phyloP scores from a whole-genome alignment of 495 filamentous ascomycete species.

The Penicillium turbatum region DNA sequence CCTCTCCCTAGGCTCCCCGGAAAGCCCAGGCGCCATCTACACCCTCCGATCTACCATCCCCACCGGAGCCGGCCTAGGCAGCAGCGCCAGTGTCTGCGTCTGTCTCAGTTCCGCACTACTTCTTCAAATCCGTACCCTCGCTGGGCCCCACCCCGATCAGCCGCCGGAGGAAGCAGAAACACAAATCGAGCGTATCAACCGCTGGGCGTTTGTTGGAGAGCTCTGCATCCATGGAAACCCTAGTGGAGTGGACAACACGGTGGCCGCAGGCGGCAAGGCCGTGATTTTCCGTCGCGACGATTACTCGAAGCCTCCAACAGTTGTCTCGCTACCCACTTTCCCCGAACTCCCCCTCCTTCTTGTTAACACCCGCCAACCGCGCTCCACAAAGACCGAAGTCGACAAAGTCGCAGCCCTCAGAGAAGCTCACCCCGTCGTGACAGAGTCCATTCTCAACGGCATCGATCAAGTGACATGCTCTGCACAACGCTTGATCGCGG shows the following conservation, averaged over 20 bases:
- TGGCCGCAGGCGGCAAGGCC: constrained; percentile 84
- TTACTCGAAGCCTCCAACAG: constrained; percentile 68
- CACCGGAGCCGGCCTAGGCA: constrained; percentile 85
- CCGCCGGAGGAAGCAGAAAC: constrained; percentile 70
- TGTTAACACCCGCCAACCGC: constrained; percentile 78
- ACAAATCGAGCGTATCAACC: constrained; percentile 90
- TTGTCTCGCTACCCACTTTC: constrained; percentile 76
- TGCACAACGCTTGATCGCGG: constrained; percentile 64
- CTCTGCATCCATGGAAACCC: constrained; percentile 97
- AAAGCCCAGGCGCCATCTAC: constrained; percentile 77
- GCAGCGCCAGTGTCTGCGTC: constrained; percentile 86
- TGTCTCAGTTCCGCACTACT: constrained; percentile 85
- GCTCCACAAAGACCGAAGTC: constrained; percentile 78
- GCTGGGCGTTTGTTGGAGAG: constrained; percentile 95
- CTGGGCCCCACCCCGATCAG: constrained; percentile 87
- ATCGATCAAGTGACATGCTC: constrained; percentile 77
- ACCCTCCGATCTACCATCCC: constrained; percentile 92
- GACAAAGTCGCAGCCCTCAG: constrained; percentile 76
- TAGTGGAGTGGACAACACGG: constrained; percentile 97
- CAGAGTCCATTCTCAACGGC: constrained; percentile 71
- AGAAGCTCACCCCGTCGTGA: constrained; percentile 63
- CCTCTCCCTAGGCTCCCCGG: constrained; percentile 73
- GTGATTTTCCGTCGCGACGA: constrained; percentile 82
- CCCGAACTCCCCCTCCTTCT: constrained; percentile 86
- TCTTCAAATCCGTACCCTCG: constrained; percentile 78